A percentile compares a stretch with the other conserved stretches of the same genome.
phyloP scores from a whole-genome alignment of 2,329 filamentous ascomycete genomes.

The Microcyclospora tardicrescens region DNA sequence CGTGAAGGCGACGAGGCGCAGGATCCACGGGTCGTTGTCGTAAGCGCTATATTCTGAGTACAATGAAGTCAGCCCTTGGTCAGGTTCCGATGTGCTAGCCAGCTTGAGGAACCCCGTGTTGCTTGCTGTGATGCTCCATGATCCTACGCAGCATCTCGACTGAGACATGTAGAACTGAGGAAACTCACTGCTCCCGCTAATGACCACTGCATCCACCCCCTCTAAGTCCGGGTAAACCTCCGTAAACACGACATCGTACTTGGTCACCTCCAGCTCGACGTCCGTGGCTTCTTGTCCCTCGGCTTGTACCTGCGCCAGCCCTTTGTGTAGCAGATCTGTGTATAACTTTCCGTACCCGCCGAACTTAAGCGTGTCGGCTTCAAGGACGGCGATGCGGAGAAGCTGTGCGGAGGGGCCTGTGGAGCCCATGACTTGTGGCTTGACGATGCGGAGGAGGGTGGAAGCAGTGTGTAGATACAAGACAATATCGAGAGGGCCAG shows the following conservation, averaged over 20 bases:
- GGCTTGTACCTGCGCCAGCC: constrained; percentile 33
- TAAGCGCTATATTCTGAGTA: constrained; percentile 55
- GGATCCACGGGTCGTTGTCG: constrained; percentile 63
- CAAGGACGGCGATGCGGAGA: constrained; percentile 72
- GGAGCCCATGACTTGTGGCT: no score
- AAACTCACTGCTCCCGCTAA: constrained; percentile 48
- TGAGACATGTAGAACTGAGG: not conserved
- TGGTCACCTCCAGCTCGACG: constrained; percentile 43
- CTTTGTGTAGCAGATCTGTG: constrained; percentile 37
- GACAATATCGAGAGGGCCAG: no score
- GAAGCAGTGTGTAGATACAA: no score
- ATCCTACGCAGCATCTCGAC: no score
- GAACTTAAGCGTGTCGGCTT: constrained; percentile 66
- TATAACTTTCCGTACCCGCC: constrained; percentile 57
- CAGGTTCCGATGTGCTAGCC: not conserved
- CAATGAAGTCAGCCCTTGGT: not conserved
- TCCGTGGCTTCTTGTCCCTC: constrained; percentile 37
- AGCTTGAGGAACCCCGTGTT: no score
- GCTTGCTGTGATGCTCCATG: no score
- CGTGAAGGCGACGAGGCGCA: constrained; percentile 57
- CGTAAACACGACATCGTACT: constrained; percentile 58
- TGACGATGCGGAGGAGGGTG: no score
- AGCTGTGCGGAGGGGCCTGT: not conserved
- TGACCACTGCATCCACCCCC: constrained; percentile 66
- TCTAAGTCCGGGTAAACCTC: constrained; percentile 59